These are phyloP conservation scores for Hirschioporus abietinus DNA, from an alignment of 768 basidiomycete genomes.

Conservation along the genomic window DNA sequence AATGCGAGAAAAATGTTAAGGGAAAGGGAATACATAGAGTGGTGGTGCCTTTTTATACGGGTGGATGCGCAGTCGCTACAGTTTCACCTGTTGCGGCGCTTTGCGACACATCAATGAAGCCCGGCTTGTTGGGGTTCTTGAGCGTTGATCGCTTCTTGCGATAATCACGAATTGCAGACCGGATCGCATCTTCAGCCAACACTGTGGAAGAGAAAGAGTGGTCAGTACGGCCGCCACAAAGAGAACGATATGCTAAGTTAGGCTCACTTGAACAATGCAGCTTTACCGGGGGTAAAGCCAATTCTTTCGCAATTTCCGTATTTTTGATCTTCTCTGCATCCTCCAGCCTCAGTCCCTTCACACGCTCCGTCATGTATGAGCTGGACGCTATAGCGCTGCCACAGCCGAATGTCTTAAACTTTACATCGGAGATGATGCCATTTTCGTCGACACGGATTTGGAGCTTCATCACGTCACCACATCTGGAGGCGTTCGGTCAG, in stretches of 20 bases:
- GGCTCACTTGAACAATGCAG: conserved; percentile 81
- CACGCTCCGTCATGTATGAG: conserved; percentile 98
- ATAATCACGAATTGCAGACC: conserved; percentile 96
- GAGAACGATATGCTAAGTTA: conserved; percentile 27
- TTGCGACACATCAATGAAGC: conserved; percentile 68
- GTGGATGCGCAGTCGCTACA: conserved; percentile 44
- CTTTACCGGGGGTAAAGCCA: conserved; percentile 94
- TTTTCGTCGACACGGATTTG: conserved; percentile 96
- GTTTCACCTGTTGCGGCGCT: conserved; percentile 49
- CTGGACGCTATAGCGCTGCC: conserved; percentile 97
- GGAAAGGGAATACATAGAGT: conserved; percentile 5
- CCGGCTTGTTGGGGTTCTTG: conserved; percentile 47
- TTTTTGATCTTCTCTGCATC: conserved; percentile 97
- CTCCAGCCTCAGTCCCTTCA: conserved; percentile 89
- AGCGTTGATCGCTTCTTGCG: conserved; percentile 67
- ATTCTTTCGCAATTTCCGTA: conserved; percentile 97
- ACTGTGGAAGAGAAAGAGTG: conserved; percentile 41
- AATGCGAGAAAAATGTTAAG: background rate
- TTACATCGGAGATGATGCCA: conserved; percentile 95
- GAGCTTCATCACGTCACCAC: conserved; percentile 99
- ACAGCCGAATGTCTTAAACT: conserved; percentile 99
- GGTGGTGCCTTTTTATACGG: conserved; percentile 22
- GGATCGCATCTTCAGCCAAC: conserved; percentile 98
- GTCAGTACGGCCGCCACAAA: conserved; percentile 3
- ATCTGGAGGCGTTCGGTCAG: conserved; percentile 39